Base-by-base conservation (phyloP, 768 basidiomycete species). In the Mycena haematopus region DNA sequence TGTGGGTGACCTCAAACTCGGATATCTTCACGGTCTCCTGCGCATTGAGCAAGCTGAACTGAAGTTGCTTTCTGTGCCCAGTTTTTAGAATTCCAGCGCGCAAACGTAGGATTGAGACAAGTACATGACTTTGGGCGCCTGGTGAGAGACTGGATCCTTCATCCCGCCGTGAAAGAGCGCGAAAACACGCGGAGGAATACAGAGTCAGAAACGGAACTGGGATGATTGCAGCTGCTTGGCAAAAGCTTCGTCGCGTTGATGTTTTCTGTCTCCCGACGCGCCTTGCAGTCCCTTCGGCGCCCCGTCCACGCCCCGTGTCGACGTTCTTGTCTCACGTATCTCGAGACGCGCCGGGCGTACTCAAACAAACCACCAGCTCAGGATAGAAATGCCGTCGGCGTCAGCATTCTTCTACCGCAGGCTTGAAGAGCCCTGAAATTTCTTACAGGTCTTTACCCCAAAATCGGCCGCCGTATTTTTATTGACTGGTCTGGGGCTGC, bases 1-100 rank as follows among this genome's bases (percentile, higher is more conserved):
- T 84, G 73, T 93, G 90, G 19, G 93, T 95, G 68, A 97, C 92
- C 77, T 99, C 94, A 69, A 96, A 97, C 75, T 99, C 96, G 10
- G 97, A 92, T 60, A 98, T 85, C 72, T 90, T 91, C 69, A 99
- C 97, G 5, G 96, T 92, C 72, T 99, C 96, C 75, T 98, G 95
- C 29, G 93, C 90, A 75, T 90, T 93, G 68, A 99, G 82, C 53
- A 96, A 85, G 74, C 92, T 92, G 77, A 99, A 99, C 80, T 99
- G 97, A 33, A 99, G 84, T 74, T 93, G 89, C 81, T 98, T 98
- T 71, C 96, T 97, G 73, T 35, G 58, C 36, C 59, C 35, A 45
- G 44, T 50, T 62, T 52, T 65, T 42, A 70, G 50, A 64, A 49
- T 59, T 56, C 3, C 19, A 27, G 27, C 29, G 2, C 53, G 13